Base-by-base conservation (phyloP, 352 stramenopile genomes). In the Globisporangium nunn region DNA sequence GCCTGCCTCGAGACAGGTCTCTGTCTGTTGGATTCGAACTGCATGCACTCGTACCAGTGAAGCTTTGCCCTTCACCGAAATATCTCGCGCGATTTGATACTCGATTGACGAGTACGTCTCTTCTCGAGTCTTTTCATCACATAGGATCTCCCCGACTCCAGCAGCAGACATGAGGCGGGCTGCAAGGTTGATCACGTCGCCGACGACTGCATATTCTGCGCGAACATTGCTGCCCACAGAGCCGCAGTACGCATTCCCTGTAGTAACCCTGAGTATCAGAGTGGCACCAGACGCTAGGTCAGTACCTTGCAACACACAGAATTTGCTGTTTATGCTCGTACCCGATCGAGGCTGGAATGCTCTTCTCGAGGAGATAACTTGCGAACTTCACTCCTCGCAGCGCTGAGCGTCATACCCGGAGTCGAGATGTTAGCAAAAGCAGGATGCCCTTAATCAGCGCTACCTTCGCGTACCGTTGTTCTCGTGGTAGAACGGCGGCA, bases 401-500 rank as follows among this genome's bases (percentile, higher is more conserved):
- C 1, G 75, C 75, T 85, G 31, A 4, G 30, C 15, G 5, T 11
- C 2, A 44, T 35, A 31, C 35, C 6, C 23, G 12, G 37, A 55
- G 6, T 23, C 23, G 23, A 23, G 23, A 23, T 23, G 23, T 23
- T 23, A 23, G 23, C 23, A 23, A 23, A 23, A 23, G 23, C 23
- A 23, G 23, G 23, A 23, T 23, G 23, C 23, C 23, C 23, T 23
- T 1, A 23, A 7, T 44, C 40, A 15, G 5, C 14, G 17, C n/a
- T 31, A 17, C 5, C 0, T 7, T 0, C 17, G 58, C 46, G 31
- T 60, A 86, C 78, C 72, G 61, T 95, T 93, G 67, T 94, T 88
- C 70, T 95, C 78, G 59, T 93, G 83, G 61, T 87, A 91, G 54
- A 88, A 88, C 12, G 85, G 85, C 1, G 81, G 80, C 0, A 93